Conservation (phyloP, 2,329 filamentous ascomycete genomes). For the Fusarium pseudoanthophilum region DNA sequence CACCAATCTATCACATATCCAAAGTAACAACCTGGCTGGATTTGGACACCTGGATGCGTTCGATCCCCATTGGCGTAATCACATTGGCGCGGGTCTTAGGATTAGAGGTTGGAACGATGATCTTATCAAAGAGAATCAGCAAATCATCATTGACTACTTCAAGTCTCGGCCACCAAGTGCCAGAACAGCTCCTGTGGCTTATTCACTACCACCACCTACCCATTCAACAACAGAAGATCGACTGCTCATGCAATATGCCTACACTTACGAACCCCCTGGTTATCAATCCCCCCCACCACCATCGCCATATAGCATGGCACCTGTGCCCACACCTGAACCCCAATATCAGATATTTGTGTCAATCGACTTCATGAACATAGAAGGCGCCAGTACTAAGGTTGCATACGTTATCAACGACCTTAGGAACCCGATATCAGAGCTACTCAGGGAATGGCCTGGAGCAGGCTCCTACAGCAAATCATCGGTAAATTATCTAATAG, state of each 20-base stretch:
- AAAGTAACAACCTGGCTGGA: not conserved
- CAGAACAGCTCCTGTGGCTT: not conserved
- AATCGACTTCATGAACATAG: not conserved
- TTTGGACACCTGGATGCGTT: not conserved
- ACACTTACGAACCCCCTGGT: not conserved
- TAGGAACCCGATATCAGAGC: not conserved
- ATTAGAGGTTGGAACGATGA: not conserved
- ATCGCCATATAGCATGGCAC: not conserved
- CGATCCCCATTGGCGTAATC: not conserved
- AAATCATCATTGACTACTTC: not conserved
- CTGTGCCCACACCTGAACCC: not conserved
- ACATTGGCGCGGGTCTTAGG: not conserved
- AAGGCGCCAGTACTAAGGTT: accelerated
- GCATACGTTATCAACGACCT: not conserved
- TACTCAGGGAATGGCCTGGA: not conserved
- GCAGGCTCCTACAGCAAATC: not conserved
- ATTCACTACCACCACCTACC: not conserved
- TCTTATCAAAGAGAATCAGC: not conserved
- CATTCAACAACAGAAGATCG: not conserved
- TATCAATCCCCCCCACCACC: not conserved
- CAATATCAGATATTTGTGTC: not conserved
- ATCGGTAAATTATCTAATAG: not conserved
- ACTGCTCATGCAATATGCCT: not conserved
- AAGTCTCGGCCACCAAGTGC: not conserved
- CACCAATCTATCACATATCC: not conserved